A percentile compares a stretch with the other conserved stretches of the same genome.
Conservation (phyloP, 805 yeast species). For the Lipomyces sp. region DNA sequence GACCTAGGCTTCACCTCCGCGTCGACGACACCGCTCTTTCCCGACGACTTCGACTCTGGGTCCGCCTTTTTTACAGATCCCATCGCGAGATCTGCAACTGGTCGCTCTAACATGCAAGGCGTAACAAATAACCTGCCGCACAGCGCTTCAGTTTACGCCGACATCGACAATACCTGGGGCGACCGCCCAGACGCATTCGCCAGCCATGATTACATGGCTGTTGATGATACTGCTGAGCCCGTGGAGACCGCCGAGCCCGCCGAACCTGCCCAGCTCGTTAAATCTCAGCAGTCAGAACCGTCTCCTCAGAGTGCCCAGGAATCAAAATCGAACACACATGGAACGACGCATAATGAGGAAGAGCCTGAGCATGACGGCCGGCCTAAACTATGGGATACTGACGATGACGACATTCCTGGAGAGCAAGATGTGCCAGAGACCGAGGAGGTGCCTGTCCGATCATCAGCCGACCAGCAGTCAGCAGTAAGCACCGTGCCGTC, state of each 20-base stretch:
- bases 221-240: constrained; percentile 4
- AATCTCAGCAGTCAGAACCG: not conserved
- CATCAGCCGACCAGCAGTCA: constrained; percentile 1
- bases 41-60: constrained; percentile 34
- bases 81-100: not conserved
- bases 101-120: not conserved
- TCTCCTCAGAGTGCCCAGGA: not conserved
- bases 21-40: constrained; percentile 25
- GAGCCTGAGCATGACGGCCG: constrained; percentile 24
- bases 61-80: constrained; percentile 20
- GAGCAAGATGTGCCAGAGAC: constrained; percentile 11
- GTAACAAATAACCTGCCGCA: constrained; percentile 2
- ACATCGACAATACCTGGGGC: constrained; percentile 26
- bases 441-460: constrained; percentile 1
- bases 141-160: constrained; percentile 21
- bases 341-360: not conserved
- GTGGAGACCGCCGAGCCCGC: not conserved
- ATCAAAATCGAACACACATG: not conserved
- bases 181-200: constrained; percentile 12
- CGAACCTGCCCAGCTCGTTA: not conserved
- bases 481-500: not conserved
- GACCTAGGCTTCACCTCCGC: constrained; percentile 10
- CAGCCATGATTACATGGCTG: constrained; percentile 11
- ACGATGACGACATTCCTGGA: constrained; percentile 20
- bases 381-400: constrained; percentile 27